Evolutionary conservation across 2,329 filamentous ascomycete genomes (phyloP).

Genomic region (Aschersonia sp.): DNA sequence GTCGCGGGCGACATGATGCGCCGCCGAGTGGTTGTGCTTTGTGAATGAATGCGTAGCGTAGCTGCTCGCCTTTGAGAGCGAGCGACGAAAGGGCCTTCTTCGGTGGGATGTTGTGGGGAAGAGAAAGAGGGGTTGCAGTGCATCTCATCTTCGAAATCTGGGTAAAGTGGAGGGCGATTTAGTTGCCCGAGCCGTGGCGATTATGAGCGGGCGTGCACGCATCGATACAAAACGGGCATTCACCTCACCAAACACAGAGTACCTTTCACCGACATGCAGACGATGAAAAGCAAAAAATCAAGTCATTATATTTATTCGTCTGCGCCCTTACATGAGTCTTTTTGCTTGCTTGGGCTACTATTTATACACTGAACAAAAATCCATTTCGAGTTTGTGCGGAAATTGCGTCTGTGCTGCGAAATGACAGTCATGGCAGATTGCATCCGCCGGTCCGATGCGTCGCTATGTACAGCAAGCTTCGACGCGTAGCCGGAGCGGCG

Average conservation of each 20-base stretch:
- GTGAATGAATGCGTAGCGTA: no score
- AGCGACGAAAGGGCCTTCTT: not conserved
- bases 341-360: not conserved
- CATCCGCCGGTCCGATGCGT: not conserved
- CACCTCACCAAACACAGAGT: no score
- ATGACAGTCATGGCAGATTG: not conserved
- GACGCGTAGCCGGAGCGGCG: not conserved
- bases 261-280: not conserved
- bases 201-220: no score
- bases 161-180: no score
- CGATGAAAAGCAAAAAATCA: not conserved
- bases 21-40: not conserved
- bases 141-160: no score
- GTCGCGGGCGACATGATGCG: not conserved
- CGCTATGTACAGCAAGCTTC: not conserved
- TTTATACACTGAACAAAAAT: not conserved
- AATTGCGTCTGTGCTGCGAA: not conserved
- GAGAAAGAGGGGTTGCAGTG: no score
- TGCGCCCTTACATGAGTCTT: not conserved
- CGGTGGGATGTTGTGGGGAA: no score
- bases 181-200: no score
- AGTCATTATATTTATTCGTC: not conserved
- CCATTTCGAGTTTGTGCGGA: not conserved
- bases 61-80: no score
- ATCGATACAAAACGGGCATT: no score